Base-by-base conservation (phyloP, 2,329 filamentous ascomycete genomes). In the Cladorrhinum sp. region DNA sequence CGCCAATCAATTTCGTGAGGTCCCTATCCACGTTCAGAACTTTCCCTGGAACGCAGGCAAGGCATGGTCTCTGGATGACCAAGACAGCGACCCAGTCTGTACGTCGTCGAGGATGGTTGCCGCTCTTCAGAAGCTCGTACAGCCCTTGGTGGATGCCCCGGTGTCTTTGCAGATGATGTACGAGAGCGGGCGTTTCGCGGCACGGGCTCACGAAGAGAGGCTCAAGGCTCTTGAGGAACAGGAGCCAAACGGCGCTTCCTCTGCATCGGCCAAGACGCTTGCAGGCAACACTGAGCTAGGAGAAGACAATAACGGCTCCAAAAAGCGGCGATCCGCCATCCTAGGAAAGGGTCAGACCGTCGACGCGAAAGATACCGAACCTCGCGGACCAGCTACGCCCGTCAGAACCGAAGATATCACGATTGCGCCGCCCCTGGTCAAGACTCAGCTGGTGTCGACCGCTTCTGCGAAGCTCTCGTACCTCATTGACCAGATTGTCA, bases 391-490 rank as follows among this genome's bases (percentile, higher is more conserved):
- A n/a, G 68, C 39, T 58, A 70, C 49, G 59, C 67, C 58, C 46
- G 66, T 55, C 2, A 10, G 59, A 57, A 12, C 51, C 63, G 2
- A 57, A 55, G 54, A 56, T 60, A 39, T 16, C 23, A 71, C 65
- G 16, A 68, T 75, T 3, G 76, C 77, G 1, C 74, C 79, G 0
- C 79, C 85, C 0, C 77, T 95, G 16, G 77, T 80, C 9, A 73
- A 79, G 33, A 85, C 89, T 0, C 82, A 76, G 58, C 79, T 96
- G 20, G 76, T 90, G n/a, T 92, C 91, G 3, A 96, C 93, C 0
- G 85, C 87, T 0, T 97, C 93, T 0, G 86, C 90, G 0, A 98
- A 98, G 73, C 79, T 97, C 2, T 93, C 90, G 2, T 96, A 97
- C 69, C 78, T 97, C 5, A 77, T 96, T 18, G 88, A 92, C 58